Evolutionary conservation across 2,329 filamentous ascomycete genomes (phyloP).

Genomic region (Dactylellina haptotyla): DNA sequence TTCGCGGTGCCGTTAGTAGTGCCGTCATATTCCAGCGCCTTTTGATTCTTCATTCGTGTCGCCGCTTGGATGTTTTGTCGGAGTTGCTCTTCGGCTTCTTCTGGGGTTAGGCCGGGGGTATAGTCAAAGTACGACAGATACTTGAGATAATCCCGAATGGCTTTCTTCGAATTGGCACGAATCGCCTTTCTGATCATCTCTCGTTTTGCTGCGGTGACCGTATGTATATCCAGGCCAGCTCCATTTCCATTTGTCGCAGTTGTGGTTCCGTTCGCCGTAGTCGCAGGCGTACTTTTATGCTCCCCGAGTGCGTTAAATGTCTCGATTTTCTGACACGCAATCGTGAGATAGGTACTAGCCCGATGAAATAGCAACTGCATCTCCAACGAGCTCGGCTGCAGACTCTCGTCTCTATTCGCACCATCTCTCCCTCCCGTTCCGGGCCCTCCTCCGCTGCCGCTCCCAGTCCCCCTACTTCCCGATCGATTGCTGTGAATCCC

Average conservation of each 20-base stretch:
- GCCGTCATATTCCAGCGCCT: constrained; percentile 43
- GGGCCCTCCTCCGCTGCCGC: constrained; percentile 55
- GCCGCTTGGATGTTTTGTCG: constrained; percentile 50
- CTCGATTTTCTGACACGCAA: constrained; percentile 66
- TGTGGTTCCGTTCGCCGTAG: constrained; percentile 53
- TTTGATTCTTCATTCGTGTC: constrained; percentile 37
- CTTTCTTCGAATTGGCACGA: constrained; percentile 78
- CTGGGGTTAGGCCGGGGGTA: constrained; percentile 74
- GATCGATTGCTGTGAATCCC: constrained; percentile 30
- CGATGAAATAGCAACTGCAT: constrained; percentile 80
- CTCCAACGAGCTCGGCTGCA: constrained; percentile 79
- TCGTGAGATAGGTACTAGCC: constrained; percentile 75
- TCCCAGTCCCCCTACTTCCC: constrained; percentile 58
- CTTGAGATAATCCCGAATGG: constrained; percentile 76
- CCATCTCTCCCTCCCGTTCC: constrained; percentile 59
- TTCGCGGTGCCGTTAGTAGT: not conserved
- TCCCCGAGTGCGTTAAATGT: constrained; percentile 55
- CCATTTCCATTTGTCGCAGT: constrained; percentile 15
- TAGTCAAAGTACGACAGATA: constrained; percentile 82
- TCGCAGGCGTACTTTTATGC: constrained; percentile 59
- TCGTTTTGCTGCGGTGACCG: constrained; percentile 59
- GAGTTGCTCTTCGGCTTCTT: constrained; percentile 60
- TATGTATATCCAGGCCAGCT: constrained; percentile 32
- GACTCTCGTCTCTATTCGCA: constrained; percentile 64
- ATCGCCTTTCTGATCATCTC: constrained; percentile 74